phyloP scores from a whole-genome alignment of 352 stramenopile species.

The Pythium phragmiticola region DNA sequence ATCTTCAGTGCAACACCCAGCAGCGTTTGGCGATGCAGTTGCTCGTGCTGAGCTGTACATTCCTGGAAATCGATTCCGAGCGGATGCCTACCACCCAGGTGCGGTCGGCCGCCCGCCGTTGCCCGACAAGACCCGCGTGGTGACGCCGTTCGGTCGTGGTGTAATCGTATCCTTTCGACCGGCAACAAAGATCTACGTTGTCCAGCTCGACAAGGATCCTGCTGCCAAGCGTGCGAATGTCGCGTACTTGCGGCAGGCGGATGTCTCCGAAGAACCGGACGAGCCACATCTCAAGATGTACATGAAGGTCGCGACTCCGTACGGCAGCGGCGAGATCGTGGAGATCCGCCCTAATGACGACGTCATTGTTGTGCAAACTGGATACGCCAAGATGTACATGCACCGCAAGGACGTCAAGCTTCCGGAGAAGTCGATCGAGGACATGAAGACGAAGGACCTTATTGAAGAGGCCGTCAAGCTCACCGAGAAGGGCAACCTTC shows the following conservation, averaged over 20 bases:
- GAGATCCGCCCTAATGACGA: conserved; percentile 67
- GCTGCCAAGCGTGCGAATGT: conserved; percentile 59
- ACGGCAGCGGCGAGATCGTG: conserved; percentile 60
- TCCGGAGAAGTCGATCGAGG: conserved; percentile 53
- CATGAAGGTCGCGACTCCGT: conserved; percentile 77
- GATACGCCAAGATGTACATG: conserved; percentile 77
- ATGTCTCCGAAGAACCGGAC: conserved; percentile 66
- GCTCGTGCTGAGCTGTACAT: conserved; percentile 66
- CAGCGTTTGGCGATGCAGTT: conserved; percentile 57
- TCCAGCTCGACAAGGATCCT: conserved; percentile 64
- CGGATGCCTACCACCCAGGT: conserved; percentile 59
- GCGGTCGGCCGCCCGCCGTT: conserved; percentile 63
- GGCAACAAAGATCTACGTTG: conserved; percentile 79
- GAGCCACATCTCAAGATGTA: conserved; percentile 73
- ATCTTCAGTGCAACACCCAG: conserved; percentile 49
- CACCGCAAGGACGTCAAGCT: conserved; percentile 76
- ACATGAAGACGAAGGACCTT: conserved; percentile 82
- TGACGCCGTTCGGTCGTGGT: conserved; percentile 72
- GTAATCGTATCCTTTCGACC: conserved; percentile 69
- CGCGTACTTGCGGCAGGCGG: conserved; percentile 65
- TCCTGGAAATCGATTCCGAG: conserved; percentile 68
- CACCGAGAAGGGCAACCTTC: conserved; percentile 67
- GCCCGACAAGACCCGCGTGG: conserved; percentile 70
- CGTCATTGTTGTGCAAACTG: conserved; percentile 63
- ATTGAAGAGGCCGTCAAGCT: conserved; percentile 63